phyloP scores from a whole-genome alignment of 306 rosid genomes.

The Medicago lupulina region DNA sequence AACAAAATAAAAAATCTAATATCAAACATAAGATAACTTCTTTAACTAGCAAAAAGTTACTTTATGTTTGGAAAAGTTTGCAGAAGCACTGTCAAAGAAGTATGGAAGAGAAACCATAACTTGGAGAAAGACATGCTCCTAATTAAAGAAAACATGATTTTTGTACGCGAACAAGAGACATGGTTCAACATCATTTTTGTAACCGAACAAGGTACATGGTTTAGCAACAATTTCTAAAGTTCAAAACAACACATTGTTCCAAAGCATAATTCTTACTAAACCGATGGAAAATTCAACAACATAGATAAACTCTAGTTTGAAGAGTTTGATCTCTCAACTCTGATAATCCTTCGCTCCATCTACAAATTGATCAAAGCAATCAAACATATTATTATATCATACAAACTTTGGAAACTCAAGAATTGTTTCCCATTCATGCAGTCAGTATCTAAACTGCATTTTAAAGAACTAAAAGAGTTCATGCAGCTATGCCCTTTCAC shows the following conservation, averaged over 20 bases:
- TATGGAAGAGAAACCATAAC: no score
- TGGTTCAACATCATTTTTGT: background rate
- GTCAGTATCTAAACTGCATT: background rate
- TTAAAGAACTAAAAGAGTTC: slow-evolving; percentile 14
- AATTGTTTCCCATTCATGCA: slow-evolving; percentile 19
- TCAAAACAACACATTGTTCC: background rate
- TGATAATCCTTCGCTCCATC: slow-evolving; percentile 62
- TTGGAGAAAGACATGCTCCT: no score
- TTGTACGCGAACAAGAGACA: background rate
- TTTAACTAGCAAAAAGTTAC: background rate
- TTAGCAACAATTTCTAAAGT: background rate
- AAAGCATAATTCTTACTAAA: slow-evolving; percentile 5
- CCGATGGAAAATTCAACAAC: slow-evolving; percentile 10
- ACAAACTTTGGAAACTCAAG: background rate
- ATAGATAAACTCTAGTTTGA: slow-evolving; percentile 25
- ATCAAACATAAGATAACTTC: background rate
- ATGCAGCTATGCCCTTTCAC: background rate
- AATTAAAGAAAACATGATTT: background rate
- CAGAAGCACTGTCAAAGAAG: background rate
- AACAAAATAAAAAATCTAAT: background rate
- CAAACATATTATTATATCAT: slow-evolving; percentile 11
- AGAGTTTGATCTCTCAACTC: slow-evolving; percentile 31
- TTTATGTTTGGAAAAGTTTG: background rate
- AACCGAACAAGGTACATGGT: background rate
- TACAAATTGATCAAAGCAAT: slow-evolving; percentile 32